Percentiles rank a stretch among this genome's conserved stretches.
phyloP scores from a whole-genome alignment of 2,329 filamentous ascomycete species.

The Ophiostoma sp. region DNA sequence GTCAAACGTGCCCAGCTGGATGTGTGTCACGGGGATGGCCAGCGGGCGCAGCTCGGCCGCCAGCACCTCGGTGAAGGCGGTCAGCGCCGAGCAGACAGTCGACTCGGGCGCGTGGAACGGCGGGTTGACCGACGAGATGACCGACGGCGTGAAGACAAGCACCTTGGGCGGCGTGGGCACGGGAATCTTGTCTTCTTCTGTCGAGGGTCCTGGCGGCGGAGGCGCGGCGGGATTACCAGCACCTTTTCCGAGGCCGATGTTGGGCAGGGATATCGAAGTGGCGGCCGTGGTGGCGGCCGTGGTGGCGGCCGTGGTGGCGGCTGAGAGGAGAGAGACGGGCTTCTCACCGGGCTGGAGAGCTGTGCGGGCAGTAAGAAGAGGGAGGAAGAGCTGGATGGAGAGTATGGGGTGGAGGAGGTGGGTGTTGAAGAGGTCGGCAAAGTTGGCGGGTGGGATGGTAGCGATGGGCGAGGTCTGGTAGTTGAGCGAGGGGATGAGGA shows the following conservation, averaged over 20 bases:
- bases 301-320: conserved; percentile 40
- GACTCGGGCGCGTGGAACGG: conserved; percentile 83
- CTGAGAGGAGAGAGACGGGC: conserved; percentile 24
- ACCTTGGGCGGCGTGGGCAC: conserved; percentile 51
- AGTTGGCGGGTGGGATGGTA: conserved; percentile 74
- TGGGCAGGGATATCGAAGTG: conserved; percentile 32
- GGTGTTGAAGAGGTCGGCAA: conserved; percentile 87
- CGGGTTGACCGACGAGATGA: conserved; percentile 72
- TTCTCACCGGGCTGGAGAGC: conserved; percentile 36
- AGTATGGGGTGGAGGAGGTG: conserved; percentile 86
- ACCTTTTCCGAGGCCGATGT: conserved; percentile 14
- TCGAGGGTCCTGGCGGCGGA: not conserved
- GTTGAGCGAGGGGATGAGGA: conserved; percentile 75
- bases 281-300: conserved; percentile 37
- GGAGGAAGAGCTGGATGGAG: conserved; percentile 83
- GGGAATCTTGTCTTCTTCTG: conserved; percentile 12
- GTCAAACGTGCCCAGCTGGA: conserved; percentile 90
- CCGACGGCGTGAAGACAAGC: conserved; percentile 71
- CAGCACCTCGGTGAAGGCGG: conserved; percentile 76
- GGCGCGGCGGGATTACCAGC: not conserved
- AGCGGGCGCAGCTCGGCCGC: conserved; percentile 72
- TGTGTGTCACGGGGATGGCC: conserved; percentile 72
- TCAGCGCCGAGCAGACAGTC: conserved; percentile 77
- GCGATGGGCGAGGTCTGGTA: conserved; percentile 81
- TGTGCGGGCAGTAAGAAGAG: conserved; percentile 62